Evolutionary conservation across 306 rosid species (phyloP), one percentile per base, ranked within the genome.

Genomic region (Leucaena leucocephala): DNA sequence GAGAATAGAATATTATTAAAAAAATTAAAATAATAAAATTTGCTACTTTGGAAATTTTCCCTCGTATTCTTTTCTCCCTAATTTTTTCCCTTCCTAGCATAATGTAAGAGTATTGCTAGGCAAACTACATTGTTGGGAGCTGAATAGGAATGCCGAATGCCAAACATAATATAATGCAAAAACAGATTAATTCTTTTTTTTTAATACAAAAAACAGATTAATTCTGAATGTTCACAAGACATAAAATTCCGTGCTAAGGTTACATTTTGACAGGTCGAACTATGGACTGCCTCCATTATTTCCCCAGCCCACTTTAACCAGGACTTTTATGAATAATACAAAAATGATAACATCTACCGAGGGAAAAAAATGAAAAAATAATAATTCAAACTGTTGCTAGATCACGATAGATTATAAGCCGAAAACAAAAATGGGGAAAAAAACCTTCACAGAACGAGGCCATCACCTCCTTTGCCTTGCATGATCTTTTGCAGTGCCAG

Each of bases 251-350:
- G 58, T 50, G 75, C 67, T 67, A 17, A 59, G 33, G 71, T 68
- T 52, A 65, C 76, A 78, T 46, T 82, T 64, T n/a, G 61, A 39
- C 43, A 71, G 62, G 44, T 49, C 16, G 19, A 54, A 55, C 61
- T 16, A 73, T 63, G 16, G 72, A 72, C 83, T 74, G 74, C 82
- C 61, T 80, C 86, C 82, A 90, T 91, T 90, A 84, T 77, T 85
- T 81, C 81, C 82, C 85, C 84, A 75, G 80, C 79, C 81, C 79
- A 72, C 48, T 21, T 61, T 58, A 74, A 71, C 76, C 83, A 83
- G 93, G 88, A 81, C 86, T 85, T 58, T 33, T 80, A 67, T 82
- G 22, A 84, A 78, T 82, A 88, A 83, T 84, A 88, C 92, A 80
- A 78, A 80, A 78, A 82, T 79, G 78, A 80, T 80, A 75, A 78